These are phyloP conservation scores for Eucalyptus erythrocorys DNA, from an alignment of 345 rosid genomes.

Conservation along the genomic window DNA sequence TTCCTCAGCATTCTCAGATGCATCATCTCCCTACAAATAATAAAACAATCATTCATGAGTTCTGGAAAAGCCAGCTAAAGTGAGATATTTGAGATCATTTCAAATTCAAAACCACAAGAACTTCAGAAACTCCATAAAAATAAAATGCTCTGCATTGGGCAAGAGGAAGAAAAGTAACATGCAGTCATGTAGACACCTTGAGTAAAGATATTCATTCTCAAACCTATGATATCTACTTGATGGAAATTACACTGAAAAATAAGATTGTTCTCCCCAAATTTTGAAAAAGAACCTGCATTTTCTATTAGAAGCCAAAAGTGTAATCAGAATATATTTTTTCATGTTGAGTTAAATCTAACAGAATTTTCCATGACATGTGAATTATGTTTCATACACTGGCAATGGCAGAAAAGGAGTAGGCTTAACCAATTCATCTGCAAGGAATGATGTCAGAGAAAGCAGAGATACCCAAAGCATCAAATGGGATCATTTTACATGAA, in stretches of 20 bases:
- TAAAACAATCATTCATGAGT: neutral
- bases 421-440: neutral
- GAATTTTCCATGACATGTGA: neutral
- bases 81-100: neutral
- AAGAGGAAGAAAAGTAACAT: neutral
- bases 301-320: neutral
- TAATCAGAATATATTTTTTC: neutral
- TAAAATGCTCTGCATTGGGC: neutral
- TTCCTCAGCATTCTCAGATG: constrained; percentile 38
- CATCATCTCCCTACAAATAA: constrained; percentile 24
- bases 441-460: neutral
- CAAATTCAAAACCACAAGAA: neutral
- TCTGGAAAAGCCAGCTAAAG: neutral
- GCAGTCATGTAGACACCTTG: neutral
- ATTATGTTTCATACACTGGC: neutral
- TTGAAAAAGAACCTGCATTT: neutral
- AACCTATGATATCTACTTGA: neutral
- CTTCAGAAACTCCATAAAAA: neutral
- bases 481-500: neutral
- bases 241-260: neutral
- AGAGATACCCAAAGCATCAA: neutral
- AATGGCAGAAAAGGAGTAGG: neutral
- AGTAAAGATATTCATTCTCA: neutral
- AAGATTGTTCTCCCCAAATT: neutral
- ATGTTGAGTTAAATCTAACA: neutral